Evolutionary conservation across 2,329 filamentous ascomycete species (phyloP).

Genomic region (Dactylellina cionopaga): DNA sequence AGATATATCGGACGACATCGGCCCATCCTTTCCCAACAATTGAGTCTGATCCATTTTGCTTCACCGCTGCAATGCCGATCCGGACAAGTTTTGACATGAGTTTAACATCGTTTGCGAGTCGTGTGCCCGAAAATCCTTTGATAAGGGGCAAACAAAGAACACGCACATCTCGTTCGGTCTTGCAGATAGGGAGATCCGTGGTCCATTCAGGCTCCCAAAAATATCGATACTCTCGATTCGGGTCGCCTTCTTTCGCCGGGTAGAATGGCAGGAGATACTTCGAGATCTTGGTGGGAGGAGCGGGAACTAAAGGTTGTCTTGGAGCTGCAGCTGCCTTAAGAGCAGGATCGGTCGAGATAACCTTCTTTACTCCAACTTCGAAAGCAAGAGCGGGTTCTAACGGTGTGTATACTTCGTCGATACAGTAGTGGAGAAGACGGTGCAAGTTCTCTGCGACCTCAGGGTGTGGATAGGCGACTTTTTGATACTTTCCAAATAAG

Average conservation of each 20-base stretch:
- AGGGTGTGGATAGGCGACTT: constrained; percentile 85
- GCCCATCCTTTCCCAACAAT: constrained; percentile 73
- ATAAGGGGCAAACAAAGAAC: constrained; percentile 75
- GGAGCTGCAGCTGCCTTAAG: constrained; percentile 69
- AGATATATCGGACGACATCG: constrained; percentile 79
- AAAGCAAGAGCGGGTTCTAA: constrained; percentile 70
- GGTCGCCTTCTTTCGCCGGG: constrained; percentile 35
- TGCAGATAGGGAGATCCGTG: constrained; percentile 91
- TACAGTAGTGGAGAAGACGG: constrained; percentile 82
- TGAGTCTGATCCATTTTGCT: constrained; percentile 39
- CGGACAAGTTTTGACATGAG: constrained; percentile 83
- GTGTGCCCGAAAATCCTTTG: constrained; percentile 83
- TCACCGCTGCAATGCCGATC: constrained; percentile 81
- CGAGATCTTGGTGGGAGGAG: constrained; percentile 61
- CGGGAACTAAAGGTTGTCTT: constrained; percentile 73
- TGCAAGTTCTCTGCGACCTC: constrained; percentile 84
- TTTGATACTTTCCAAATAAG: constrained; percentile 89
- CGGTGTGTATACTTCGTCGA: constrained; percentile 76
- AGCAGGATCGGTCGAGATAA: constrained; percentile 51
- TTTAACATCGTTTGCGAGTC: constrained; percentile 83
- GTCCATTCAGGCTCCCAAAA: constrained; percentile 95
- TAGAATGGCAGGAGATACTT: constrained; percentile 49
- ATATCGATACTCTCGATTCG: constrained; percentile 75
- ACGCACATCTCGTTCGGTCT: constrained; percentile 82
- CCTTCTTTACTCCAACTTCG: constrained; percentile 62